phyloP scores from a whole-genome alignment of 441 rosid genomes.

The Erodium moschatum region DNA sequence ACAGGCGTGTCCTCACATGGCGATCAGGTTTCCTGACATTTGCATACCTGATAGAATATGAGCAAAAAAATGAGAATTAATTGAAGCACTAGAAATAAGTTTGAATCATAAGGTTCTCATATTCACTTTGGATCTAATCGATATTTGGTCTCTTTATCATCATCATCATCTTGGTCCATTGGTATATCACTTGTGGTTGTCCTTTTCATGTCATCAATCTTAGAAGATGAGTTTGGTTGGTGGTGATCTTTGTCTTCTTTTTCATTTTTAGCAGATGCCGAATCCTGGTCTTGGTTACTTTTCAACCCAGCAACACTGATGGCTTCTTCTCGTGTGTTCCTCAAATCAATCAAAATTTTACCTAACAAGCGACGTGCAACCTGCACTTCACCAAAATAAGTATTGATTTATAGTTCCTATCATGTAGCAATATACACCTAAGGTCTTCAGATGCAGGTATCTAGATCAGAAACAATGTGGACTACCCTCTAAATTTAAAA shows the following conservation, averaged over 20 bases:
- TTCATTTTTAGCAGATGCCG: constrained; percentile 33
- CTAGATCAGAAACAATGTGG: background rate
- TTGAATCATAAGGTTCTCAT: constrained; percentile 10
- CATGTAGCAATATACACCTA: background rate
- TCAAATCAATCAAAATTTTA: constrained; percentile 85
- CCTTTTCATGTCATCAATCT: constrained; percentile 58
- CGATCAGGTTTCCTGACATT: constrained; percentile 97
- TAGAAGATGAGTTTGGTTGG: constrained; percentile 44
- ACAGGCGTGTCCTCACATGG: constrained; percentile 94
- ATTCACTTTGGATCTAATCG: constrained; percentile 90
- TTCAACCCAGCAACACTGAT: constrained; percentile 78
- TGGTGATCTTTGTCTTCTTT: constrained; percentile 50
- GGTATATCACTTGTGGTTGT: constrained; percentile 59
- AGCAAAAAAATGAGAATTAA: constrained; percentile 14
- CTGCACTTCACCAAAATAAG: constrained; percentile 30
- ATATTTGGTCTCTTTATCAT: constrained; percentile 91
- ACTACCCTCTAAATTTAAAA: background rate
- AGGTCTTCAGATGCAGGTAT: background rate
- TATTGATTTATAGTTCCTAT: constrained; percentile 7
- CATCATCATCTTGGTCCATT: constrained; percentile 81
- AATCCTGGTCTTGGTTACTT: constrained; percentile 55
- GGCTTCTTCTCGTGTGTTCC: constrained; percentile 97
- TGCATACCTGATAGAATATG: constrained; percentile 57
- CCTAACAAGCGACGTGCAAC: constrained; percentile 97
- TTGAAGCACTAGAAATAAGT: constrained; percentile 6